Evolutionary conservation across 768 basidiomycete species (phyloP), one percentile per base, ranked within the genome.

Genomic region (Botryobasidium botryosum): DNA sequence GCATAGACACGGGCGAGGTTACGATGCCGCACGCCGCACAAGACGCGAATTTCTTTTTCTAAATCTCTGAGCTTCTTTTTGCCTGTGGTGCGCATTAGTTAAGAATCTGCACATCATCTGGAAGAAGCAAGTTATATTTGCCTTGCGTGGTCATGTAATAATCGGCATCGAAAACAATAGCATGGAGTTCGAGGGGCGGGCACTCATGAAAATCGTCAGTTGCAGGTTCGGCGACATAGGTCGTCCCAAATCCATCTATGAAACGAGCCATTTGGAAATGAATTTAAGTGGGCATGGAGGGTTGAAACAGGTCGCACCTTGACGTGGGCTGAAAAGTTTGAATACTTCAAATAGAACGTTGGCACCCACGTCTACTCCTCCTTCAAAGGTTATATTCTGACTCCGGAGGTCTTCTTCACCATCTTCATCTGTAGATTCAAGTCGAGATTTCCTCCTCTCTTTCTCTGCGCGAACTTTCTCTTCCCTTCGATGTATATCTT

Each of bases 141-240:
- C 78, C 84, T 66, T 80, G 79, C 6, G 56, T 68, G 0, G 72
- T 72, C 1, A 64, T 62, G 55, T 87, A 87, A 55, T 86, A 84
- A 17, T 67, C 64, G 1, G 77, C 69, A 38, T 70, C 65, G 53
- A 88, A 87, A 15, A 67, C 67, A 20, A 83, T 66, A 4, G 74
- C 62, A 52, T 76, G 70, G 7, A 87, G 63, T 52, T 85, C 82
- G 13, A 28, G 24, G 17, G 44, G 23, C 13, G 26, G 13, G 12
- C 8, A 7, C 2, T 21, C 2, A 7, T 15, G 8, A 21, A 15
- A 8, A 27, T 13, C 29, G 26, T 25, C 25, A 13, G 12, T 12
- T 12, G 24, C 37, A 25, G 40, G 40, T 27, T 42, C 24, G 2
- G 40, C 40, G 26, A 75, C 65, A 59, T 79, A 85, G 0, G 72